Base-by-base conservation (phyloP, 176 grass and related monocot genomes). In the Chloris gayana region DNA sequence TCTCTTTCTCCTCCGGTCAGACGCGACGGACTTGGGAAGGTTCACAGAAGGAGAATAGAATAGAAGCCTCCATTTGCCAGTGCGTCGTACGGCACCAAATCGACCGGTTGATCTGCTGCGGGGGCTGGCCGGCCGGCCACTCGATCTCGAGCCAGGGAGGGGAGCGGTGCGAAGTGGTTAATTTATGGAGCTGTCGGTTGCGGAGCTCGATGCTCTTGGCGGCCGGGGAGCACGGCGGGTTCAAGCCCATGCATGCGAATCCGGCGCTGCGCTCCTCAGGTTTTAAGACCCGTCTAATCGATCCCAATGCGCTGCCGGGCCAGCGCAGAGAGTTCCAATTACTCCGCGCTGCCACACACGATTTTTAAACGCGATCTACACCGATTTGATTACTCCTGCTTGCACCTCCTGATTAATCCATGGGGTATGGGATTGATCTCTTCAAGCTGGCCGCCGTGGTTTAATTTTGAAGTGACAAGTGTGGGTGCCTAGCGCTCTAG, bases 201-300 rank as follows among this genome's bases (percentile, higher is more conserved):
- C 67, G 87, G 87, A 85, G 83, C 83, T 89, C 87, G 83, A 89
- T 89, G 82, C 17, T 76, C 35, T 84, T 88, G 76, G 64, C 76
- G 54, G 76, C 70, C 65, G 66, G 77, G 71, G 57, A 77, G 67
- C 82, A 77, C 37, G 70, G 57, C 69, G 87, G 74, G 56, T 51
- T 12, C 7, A 14, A 18, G 61, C 70, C 46, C 76, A 65, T 79
- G 65, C 67, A 54, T 56, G 17, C 26, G 46, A 57, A 41, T 80
- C 73, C 39, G 37, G 41, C 18, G 4, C 34, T 42, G 53, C 73
- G 34, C 24, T 85, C 56, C 18, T 76, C 77, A 76, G 82, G 87
- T 72, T 85, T 89, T 59, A 82, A 72, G 72, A 67, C 58, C 67
- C 12, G 78, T 77, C 82, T 77, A 85, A 67, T 81, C 83, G 78